Evolutionary conservation across 768 basidiomycete species (phyloP), one percentile per base, ranked within the genome.

Genomic region (Boletus eberwhitei): DNA sequence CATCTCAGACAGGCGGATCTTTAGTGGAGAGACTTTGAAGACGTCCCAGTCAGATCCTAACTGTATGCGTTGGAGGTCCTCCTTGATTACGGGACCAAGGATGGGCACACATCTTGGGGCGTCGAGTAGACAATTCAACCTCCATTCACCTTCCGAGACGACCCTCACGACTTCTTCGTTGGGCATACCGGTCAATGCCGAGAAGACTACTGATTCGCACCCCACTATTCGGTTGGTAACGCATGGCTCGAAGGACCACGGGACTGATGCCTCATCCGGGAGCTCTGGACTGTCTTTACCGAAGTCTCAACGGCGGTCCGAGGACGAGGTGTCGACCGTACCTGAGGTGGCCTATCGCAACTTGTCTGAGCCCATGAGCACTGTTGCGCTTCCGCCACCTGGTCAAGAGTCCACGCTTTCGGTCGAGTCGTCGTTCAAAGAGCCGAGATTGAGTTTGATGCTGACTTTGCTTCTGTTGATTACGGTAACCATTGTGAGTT

Each of bases 401-500:
- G 41, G 37, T 31, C 50, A 55, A 32, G 54, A 35, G 13, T 69
- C 69, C n/a, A 53, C 34, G 13, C 50, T 57, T 39, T 48, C 59
- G 2, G 26, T 31, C 45, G 37, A 58, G 34, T 60, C 66, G 34
- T 60, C 66, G 2, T 71, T 67, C 44, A 77, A 84, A 64, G 73
- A 77, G 50, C 86, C 87, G 4, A 74, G 75, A 59, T 61, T 90
- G 61, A 87, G 85, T 63, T 72, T 83, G 68, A 72, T 75, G 31
- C 67, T 88, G 62, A 84, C 82, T 2, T 59, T 87, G 11, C 58
- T 78, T 14, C 60, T 88, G 21, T 67, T 93, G 48, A 69, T 78
- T 8, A 44, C 74, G 4, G 84, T 89, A 32, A 88, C 90, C 0
- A 77, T 81, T 29, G 88, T 89, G 62, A 64, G 82, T 74, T 14